A percentile compares a stretch with the other conserved stretches of the same genome.
These are phyloP conservation scores for Blepharisma stoltei DNA, from an alignment of 73 alveolate genomes.

Conservation along the genomic window DNA sequence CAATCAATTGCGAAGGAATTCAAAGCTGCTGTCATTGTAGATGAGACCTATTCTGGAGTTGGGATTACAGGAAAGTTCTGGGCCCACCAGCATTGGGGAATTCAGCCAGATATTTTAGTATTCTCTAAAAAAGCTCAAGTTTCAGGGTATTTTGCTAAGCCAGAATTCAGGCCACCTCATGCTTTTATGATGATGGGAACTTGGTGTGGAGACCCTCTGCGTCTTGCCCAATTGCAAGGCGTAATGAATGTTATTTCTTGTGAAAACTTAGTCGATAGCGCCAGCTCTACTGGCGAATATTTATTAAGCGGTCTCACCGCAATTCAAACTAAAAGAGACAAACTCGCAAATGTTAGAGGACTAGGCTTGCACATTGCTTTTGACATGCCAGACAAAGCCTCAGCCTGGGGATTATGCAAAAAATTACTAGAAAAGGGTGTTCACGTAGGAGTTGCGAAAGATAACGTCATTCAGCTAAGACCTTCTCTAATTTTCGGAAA, in stretches of 20 bases:
- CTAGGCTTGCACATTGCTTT: background rate
- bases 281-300: background rate
- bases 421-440: background rate
- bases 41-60: conserved; percentile 53
- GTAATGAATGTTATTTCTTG: background rate
- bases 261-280: background rate
- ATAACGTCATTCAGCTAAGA: background rate
- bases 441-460: background rate
- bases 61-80: conserved; percentile 60
- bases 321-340: background rate
- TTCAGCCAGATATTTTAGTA: conserved; percentile 52
- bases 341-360: background rate
- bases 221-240: background rate
- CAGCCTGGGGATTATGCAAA: background rate
- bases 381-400: background rate
- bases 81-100: conserved; percentile 64
- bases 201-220: conserved; percentile 17
- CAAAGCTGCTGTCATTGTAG: conserved; percentile 56
- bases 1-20: conserved; percentile 41
- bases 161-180: conserved; percentile 22
- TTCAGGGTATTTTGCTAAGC: conserved; percentile 48
- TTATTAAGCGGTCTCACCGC: background rate
- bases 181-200: background rate
- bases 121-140: conserved; percentile 53
- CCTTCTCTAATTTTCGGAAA: background rate